Conservation (phyloP, 2,329 filamentous ascomycete genomes). For the Penicillium sumatraense region DNA sequence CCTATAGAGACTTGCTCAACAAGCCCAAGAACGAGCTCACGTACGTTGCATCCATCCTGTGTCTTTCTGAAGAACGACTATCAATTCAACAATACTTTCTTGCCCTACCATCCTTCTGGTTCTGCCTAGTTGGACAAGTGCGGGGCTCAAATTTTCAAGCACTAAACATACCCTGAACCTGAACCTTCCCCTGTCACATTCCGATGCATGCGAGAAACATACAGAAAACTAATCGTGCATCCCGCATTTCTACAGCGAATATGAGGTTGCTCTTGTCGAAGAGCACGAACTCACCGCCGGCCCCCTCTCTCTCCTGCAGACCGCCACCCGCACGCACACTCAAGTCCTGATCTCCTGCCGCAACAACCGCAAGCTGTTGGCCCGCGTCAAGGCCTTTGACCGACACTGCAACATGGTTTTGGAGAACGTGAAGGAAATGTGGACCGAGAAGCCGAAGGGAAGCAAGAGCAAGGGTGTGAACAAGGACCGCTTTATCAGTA, state of each 20-base stretch:
- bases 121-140: constrained; percentile 13
- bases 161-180: not conserved
- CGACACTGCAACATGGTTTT: constrained; percentile 99
- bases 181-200: constrained; percentile 21
- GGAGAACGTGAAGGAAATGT: constrained; percentile 99
- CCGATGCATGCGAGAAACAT: constrained; percentile 20
- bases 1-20: constrained; percentile 76
- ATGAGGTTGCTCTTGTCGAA: constrained; percentile 82
- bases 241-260: constrained; percentile 65
- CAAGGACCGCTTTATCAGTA: constrained; percentile 97
- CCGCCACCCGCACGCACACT: constrained; percentile 89
- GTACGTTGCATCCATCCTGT: constrained; percentile 59
- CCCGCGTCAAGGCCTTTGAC: constrained; percentile 97
- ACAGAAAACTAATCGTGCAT: constrained; percentile 29
- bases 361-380: constrained; percentile 97
- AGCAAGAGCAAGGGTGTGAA: constrained; percentile 94
- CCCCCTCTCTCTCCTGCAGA: constrained; percentile 92
- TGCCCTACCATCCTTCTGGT: not conserved
- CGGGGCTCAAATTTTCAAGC: constrained; percentile 7
- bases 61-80: not conserved
- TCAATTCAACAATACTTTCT: not conserved
- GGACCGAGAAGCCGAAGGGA: constrained; percentile 90
- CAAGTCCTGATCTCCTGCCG: constrained; percentile 97
- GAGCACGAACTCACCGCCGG: constrained; percentile 80
- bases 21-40: constrained; percentile 91